Conservation (phyloP, 2,329 filamentous ascomycete species). For the Harringtonia aguacate region DNA sequence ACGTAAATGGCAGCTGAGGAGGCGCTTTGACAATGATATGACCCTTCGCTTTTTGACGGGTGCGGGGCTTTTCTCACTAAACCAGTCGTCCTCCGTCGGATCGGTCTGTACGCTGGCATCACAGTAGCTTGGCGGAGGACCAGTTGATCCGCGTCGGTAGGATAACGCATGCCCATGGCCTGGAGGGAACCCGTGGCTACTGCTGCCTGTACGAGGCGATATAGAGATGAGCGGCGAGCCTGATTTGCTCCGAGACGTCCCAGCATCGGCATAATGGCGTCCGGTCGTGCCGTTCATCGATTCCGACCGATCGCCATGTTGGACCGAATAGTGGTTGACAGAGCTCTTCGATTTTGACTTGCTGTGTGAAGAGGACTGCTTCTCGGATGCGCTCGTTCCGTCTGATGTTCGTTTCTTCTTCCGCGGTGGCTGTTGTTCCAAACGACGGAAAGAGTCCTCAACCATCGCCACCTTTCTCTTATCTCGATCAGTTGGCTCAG, state of each 20-base stretch:
- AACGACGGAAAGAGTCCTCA: constrained; percentile 51
- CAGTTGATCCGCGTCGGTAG: constrained; percentile 25
- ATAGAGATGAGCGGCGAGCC: constrained; percentile 34
- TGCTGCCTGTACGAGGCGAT: constrained; percentile 23
- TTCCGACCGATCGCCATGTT: constrained; percentile 11
- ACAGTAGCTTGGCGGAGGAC: constrained; percentile 32
- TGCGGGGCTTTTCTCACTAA: constrained; percentile 25
- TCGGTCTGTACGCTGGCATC: constrained; percentile 46
- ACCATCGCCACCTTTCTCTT: constrained; percentile 58
- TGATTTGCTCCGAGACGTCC: constrained; percentile 42
- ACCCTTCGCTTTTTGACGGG: constrained; percentile 34
- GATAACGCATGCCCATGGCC: no score
- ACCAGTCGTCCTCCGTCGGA: constrained; percentile 42
- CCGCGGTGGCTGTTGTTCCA: constrained; percentile 45
- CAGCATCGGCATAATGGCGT: constrained; percentile 39
- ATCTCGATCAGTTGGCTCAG: constrained; percentile 54
- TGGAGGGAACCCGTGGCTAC: constrained; percentile 14
- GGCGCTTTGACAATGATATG: constrained; percentile 40
- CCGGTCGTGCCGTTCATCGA: constrained; percentile 23
- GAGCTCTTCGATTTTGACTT: constrained; percentile 18
- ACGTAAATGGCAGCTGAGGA: constrained; percentile 37
- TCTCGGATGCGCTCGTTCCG: constrained; percentile 23
- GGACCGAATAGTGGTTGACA: constrained; percentile 3
- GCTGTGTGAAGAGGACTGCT: constrained; percentile 9
- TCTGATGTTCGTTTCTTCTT: constrained; percentile 56